phyloP scores from a whole-genome alignment of 257 asterid genomes.

The Ehretia macrophylla region DNA sequence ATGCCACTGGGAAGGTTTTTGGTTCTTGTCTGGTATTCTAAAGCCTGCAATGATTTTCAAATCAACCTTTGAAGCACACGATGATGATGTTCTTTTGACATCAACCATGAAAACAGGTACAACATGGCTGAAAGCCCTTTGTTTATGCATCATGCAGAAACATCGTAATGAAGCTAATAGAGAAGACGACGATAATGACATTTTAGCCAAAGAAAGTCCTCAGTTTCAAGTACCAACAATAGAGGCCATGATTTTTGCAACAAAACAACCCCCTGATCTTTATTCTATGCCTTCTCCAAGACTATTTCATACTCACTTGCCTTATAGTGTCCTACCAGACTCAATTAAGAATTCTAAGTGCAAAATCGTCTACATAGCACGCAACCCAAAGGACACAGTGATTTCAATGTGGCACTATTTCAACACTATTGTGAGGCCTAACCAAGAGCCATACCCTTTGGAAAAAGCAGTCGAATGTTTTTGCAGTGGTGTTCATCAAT shows the following conservation, averaged over 20 bases:
- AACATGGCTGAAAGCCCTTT: constrained; percentile 43
- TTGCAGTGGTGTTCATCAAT: constrained; percentile 31
- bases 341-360: constrained; percentile 16
- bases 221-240: constrained; percentile 25
- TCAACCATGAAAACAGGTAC: constrained; percentile 39
- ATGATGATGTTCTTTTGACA: constrained; percentile 29
- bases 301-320: constrained; percentile 34
- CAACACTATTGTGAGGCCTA: constrained; percentile 24
- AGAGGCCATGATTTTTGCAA: constrained; percentile 21
- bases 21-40: constrained; percentile 29
- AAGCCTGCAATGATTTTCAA: constrained; percentile 26
- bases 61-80: constrained; percentile 13
- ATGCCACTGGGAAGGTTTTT: constrained; percentile 27
- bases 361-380: constrained; percentile 30
- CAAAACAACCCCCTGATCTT: constrained; percentile 25
- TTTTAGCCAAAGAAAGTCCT: constrained; percentile 27
- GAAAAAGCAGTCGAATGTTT: constrained; percentile 29
- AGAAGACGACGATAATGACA: too few species aligned
- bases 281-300: constrained; percentile 21
- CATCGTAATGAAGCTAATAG: neutral
- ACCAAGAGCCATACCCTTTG: constrained; percentile 26
- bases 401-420: constrained; percentile 32
- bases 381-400: constrained; percentile 34
- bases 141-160: constrained; percentile 16
- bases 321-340: constrained; percentile 20